Conservation (phyloP, 805 yeast species). For the Kodamaea sagamina region DNA sequence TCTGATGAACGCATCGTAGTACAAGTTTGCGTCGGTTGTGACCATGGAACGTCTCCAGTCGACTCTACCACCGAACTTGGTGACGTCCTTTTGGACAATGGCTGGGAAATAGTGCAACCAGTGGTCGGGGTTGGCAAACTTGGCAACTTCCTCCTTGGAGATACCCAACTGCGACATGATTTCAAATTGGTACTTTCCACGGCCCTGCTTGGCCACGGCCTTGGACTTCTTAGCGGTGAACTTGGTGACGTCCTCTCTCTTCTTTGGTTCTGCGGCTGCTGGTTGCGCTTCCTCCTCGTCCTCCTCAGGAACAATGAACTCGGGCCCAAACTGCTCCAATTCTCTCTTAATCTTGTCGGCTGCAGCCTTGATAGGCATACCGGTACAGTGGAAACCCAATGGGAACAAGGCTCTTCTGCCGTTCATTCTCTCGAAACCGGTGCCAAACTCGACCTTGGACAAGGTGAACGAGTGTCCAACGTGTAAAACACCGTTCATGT, state of each 20-base stretch:
- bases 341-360: slow-evolving; percentile 96
- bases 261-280: slow-evolving; percentile 19
- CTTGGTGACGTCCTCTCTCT: slow-evolving; percentile 79
- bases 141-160: slow-evolving; percentile 74
- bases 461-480: slow-evolving; percentile 97
- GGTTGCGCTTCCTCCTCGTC: slow-evolving; percentile 48
- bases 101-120: slow-evolving; percentile 96
- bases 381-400: slow-evolving; percentile 98
- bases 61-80: slow-evolving; percentile 83
- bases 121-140: slow-evolving; percentile 88
- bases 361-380: slow-evolving; percentile 95
- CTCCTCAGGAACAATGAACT: slow-evolving; percentile 67
- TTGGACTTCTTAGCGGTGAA: slow-evolving; percentile 92
- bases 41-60: slow-evolving; percentile 98
- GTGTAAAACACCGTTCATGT: slow-evolving; percentile 97
- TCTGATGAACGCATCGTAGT: slow-evolving; percentile 90
- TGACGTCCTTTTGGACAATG: slow-evolving; percentile 76
- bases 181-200: slow-evolving; percentile 92
- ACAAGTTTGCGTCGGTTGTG: slow-evolving; percentile 93
- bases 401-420: slow-evolving; percentile 94
- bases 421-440: slow-evolving; percentile 92
- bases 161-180: slow-evolving; percentile 95
- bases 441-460: slow-evolving; percentile 88
- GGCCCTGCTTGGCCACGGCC: slow-evolving; percentile 91
- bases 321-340: slow-evolving; percentile 84